Evolutionary conservation across 2,329 filamentous ascomycete genomes (phyloP).

Genomic region (Pseudovirgaria hyperparasitica): DNA sequence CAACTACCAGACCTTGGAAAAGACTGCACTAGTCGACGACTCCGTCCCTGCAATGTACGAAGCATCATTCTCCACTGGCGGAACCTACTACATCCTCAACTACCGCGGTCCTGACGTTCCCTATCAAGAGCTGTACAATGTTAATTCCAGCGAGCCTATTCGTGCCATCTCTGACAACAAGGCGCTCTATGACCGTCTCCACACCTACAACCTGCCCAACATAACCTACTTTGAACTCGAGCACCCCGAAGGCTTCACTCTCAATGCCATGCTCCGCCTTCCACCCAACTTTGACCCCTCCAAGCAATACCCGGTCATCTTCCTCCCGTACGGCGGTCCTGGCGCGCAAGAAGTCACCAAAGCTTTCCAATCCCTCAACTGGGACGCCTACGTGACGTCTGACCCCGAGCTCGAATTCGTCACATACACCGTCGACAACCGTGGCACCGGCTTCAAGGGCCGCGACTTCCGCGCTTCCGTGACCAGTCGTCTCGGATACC

Average conservation of each 20-base stretch:
- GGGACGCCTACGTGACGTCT: slow-evolving; percentile 51
- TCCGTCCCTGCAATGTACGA: slow-evolving; percentile 45
- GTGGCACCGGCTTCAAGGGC: slow-evolving; percentile 53
- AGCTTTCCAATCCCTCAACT: slow-evolving; percentile 41
- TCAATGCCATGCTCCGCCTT: slow-evolving; percentile 54
- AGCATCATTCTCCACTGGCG: slow-evolving; percentile 51
- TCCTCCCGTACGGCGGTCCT: slow-evolving; percentile 57
- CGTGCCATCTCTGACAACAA: slow-evolving; percentile 49
- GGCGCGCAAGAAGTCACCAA: slow-evolving; percentile 50
- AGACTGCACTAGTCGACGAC: slow-evolving; percentile 50
- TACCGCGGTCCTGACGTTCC: slow-evolving; percentile 56
- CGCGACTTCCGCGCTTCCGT: slow-evolving; percentile 49
- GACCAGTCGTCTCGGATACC: slow-evolving; percentile 44
- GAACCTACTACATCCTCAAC: slow-evolving; percentile 51
- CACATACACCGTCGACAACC: slow-evolving; percentile 55
- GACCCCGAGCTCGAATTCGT: slow-evolving; percentile 57
- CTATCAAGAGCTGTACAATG: slow-evolving; percentile 53
- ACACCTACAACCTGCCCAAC: slow-evolving; percentile 50
- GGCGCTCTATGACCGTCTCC: slow-evolving; percentile 40
- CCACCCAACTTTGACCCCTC: slow-evolving; percentile 50
- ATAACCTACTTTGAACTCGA: slow-evolving; percentile 50
- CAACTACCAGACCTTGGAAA: slow-evolving; percentile 41
- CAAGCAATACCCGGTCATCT: slow-evolving; percentile 54
- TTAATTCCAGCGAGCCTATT: slow-evolving; percentile 42
- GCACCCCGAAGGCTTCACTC: slow-evolving; percentile 46